Evolutionary conservation across 108 stramenopile species (phyloP).

Genomic region (Cyclotella choctawhatcheeana): DNA sequence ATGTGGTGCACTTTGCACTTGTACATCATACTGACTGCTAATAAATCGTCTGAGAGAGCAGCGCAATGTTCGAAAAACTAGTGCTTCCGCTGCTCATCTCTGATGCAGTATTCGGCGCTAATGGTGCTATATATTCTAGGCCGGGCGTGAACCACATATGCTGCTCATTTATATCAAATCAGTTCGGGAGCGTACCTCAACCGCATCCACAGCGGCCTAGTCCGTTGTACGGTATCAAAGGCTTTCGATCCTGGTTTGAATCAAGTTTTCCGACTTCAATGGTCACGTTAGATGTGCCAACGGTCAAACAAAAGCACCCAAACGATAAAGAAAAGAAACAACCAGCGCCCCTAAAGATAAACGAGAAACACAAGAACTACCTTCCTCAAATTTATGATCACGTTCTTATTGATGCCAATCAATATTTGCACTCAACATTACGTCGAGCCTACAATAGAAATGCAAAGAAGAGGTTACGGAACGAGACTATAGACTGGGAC

Average conservation of each 20-base stretch:
- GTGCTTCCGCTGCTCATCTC: too few relatives aligned
- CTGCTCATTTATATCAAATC: too few relatives aligned
- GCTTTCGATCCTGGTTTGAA: conserved; percentile 85
- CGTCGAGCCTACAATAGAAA: conserved; percentile 50
- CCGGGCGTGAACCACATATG: too few relatives aligned
- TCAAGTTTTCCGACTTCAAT: conserved; percentile 75
- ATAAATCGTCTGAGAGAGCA: too few relatives aligned
- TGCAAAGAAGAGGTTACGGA: conserved; percentile 5
- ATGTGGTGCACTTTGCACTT: too few relatives aligned
- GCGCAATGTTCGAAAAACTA: too few relatives aligned
- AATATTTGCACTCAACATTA: conserved; percentile 73
- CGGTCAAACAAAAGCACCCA: not conserved
- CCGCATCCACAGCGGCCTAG: too few relatives aligned
- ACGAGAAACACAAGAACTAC: not conserved
- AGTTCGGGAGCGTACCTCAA: too few relatives aligned
- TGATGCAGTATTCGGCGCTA: too few relatives aligned
- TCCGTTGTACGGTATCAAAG: conserved; percentile 74
- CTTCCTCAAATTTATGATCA: conserved; percentile 78
- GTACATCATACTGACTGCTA: too few relatives aligned
- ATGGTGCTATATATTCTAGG: too few relatives aligned
- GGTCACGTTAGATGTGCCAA: conserved; percentile 29
- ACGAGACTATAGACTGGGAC: conserved; percentile 3
- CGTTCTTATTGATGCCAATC: conserved; percentile 89
- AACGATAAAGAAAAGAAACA: not conserved
- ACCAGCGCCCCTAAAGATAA: not conserved